Conservation (phyloP, 345 rosid genomes). For the Brassica carinata region DNA sequence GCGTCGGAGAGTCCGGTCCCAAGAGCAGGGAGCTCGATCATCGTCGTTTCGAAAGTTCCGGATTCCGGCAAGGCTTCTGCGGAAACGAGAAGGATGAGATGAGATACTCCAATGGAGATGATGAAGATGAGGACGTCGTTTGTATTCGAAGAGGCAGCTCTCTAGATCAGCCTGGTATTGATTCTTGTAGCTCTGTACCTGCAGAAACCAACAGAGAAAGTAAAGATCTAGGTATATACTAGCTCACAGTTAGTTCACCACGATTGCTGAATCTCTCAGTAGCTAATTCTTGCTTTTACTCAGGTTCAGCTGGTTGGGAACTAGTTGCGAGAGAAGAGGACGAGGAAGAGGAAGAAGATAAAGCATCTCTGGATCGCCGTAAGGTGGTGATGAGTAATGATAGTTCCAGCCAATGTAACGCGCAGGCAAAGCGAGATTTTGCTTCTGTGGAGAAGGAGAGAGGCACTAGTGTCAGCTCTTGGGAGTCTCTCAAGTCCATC, state of each 20-base stretch:
- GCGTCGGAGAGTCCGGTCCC: conserved; percentile 45
- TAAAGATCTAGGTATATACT: conserved; percentile 44
- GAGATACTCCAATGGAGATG: conserved; percentile 53
- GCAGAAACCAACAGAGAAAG: conserved; percentile 39
- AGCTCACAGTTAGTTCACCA: conserved; percentile 27
- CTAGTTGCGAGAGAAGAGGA: conserved; percentile 51
- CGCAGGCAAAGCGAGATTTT: conserved; percentile 53
- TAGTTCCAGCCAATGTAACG: conserved; percentile 47
- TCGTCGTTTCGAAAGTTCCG: conserved; percentile 52
- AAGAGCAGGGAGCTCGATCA: conserved; percentile 63
- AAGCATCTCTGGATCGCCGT: conserved; percentile 38
- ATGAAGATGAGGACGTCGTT: conserved; percentile 45
- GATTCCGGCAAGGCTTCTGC: conserved; percentile 39
- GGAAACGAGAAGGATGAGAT: conserved; percentile 29
- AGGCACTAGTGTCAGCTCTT: conserved; percentile 54
- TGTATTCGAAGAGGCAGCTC: conserved; percentile 2
- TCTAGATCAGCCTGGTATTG: conserved; percentile 24
- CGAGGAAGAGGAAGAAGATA: conserved; percentile 34
- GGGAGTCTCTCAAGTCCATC: conserved; percentile 71
- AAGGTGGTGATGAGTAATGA: conserved; percentile 20
- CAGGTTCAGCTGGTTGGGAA: conserved; percentile 47
- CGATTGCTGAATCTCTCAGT: background rate
- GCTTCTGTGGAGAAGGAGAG: conserved; percentile 59
- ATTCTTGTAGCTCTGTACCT: conserved; percentile 29
- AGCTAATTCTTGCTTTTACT: background rate